phyloP scores from a whole-genome alignment of 2,329 filamentous ascomycete genomes.

The Diaporthe caulivora region DNA sequence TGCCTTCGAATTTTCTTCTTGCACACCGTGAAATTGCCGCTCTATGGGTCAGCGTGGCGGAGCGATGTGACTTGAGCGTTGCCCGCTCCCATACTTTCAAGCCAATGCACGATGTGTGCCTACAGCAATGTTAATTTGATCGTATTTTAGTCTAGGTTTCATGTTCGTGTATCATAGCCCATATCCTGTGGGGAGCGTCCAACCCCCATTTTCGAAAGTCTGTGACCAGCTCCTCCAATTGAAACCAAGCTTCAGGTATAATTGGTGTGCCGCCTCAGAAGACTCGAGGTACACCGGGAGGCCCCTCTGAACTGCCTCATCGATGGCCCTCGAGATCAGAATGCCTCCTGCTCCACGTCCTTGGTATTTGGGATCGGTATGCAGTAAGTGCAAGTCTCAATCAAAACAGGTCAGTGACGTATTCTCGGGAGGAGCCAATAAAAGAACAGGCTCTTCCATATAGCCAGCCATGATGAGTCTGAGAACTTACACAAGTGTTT shows the following conservation, averaged over 20 bases:
- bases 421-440: neutral
- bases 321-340: conserved; percentile 53
- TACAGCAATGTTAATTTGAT: neutral
- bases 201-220: conserved; percentile 50
- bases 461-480: neutral
- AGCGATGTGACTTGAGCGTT: neutral
- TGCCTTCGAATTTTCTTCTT: neutral
- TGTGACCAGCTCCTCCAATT: conserved; percentile 45
- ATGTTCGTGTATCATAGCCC: conserved; percentile 44
- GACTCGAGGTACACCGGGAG: conserved; percentile 54
- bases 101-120: neutral
- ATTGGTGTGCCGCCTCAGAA: conserved; percentile 48
- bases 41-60: neutral
- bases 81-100: neutral
- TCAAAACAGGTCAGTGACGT: neutral
- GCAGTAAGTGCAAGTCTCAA: conserved; percentile 52
- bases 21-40: neutral
- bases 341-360: conserved; percentile 54
- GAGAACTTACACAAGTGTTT: conserved; percentile 47
- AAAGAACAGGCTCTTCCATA: neutral
- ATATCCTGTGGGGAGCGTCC: conserved; percentile 42
- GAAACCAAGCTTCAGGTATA: conserved; percentile 57
- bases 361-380: conserved; percentile 57
- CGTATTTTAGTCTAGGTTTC: conserved; percentile 33
- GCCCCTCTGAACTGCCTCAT: conserved; percentile 50